Percentiles rank a stretch among this genome's conserved stretches.
Evolutionary conservation across 306 rosid genomes (phyloP).

Genomic region (Dalbergia cultrata): DNA sequence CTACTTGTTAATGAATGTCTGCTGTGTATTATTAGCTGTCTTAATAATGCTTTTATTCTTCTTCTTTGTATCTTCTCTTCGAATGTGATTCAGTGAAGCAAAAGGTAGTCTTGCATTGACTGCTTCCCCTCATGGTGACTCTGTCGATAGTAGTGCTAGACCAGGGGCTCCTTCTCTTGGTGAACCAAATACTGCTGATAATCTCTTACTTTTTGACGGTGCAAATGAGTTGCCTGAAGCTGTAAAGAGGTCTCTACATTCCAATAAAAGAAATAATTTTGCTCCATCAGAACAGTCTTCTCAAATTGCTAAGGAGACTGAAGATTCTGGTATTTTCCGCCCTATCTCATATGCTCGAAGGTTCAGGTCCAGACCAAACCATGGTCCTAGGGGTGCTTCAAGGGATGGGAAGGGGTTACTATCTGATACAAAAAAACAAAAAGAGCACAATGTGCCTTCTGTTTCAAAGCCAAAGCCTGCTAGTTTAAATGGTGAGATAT

Average conservation of each 20-base stretch:
- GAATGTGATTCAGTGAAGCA: conserved; percentile 76
- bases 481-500: conserved; percentile 70
- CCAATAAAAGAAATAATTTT: conserved; percentile 64
- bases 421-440: conserved; percentile 65
- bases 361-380: conserved; percentile 88
- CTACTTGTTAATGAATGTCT: conserved; percentile 39
- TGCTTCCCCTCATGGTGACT: conserved; percentile 97
- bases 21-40: conserved; percentile 13
- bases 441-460: conserved; percentile 65
- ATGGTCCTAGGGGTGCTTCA: conserved; percentile 74
- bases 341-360: conserved; percentile 87
- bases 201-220: conserved; percentile 86
- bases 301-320: conserved; percentile 86
- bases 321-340: conserved; percentile 90
- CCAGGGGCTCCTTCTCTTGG: conserved; percentile 82
- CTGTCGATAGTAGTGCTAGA: conserved; percentile 97
- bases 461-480: conserved; percentile 70
- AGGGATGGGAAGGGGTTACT: conserved; percentile 68
- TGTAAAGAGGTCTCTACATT: conserved; percentile 68
- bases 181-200: conserved; percentile 97
- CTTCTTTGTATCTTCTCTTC: conserved; percentile 35
- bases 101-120: conserved; percentile 98
- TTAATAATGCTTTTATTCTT: conserved; percentile 22
- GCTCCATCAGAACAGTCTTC: conserved; percentile 92
- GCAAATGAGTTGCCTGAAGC: conserved; percentile 76